Base-by-base conservation (phyloP, 2,329 filamentous ascomycete species). In the Periglandula ipomoeae region DNA sequence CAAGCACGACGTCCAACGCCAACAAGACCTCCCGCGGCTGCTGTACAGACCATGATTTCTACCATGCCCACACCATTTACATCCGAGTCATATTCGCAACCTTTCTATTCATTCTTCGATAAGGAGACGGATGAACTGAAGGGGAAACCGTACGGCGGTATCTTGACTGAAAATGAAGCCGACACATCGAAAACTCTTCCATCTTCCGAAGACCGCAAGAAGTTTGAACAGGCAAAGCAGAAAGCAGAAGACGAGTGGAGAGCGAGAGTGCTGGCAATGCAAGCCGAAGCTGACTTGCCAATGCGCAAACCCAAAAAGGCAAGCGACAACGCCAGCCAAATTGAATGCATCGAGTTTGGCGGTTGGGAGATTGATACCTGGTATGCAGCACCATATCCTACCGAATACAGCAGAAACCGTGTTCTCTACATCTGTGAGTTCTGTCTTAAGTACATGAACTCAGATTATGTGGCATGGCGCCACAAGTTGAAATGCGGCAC, bases 361-460 rank as follows among this genome's bases (percentile, higher is more conserved):
- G 89, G 89, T 46, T 94, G 86, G 76, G 93, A 98, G 66, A 98
- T 98, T 58, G 93, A 98, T 64, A 98, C 93, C 3, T 97, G 93
- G 90, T 96, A 98, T 68, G 91, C 93, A 26, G 93, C 93, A 35
- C 94, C 93, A 11, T 98, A 98, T 63, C 93, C 93, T 0, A 93
- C 96, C 64, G 93, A 98, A 68, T 98, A 98, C 72, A 97, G 89
- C 65, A 83, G 91, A 55, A 97, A 98, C 63, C 84, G 88, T 26
- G 87, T 95, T 34, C 78, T 98, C n/a, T 97, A 95, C 68, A 97
- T 98, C 54, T 98, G 93, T 74, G 94, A 98, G 66, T 98, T 97
- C 66, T 98, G 93, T 64, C 75, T 98, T 52, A 98, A 97, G 69
- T 98, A 98, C 70, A 96, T 98, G 89, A 95, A 94, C 66, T 97